Evolutionary conservation across 2,329 filamentous ascomycete species (phyloP), one percentile per base, ranked within the genome.

Genomic region (Ophiosphaerella narmari): DNA sequence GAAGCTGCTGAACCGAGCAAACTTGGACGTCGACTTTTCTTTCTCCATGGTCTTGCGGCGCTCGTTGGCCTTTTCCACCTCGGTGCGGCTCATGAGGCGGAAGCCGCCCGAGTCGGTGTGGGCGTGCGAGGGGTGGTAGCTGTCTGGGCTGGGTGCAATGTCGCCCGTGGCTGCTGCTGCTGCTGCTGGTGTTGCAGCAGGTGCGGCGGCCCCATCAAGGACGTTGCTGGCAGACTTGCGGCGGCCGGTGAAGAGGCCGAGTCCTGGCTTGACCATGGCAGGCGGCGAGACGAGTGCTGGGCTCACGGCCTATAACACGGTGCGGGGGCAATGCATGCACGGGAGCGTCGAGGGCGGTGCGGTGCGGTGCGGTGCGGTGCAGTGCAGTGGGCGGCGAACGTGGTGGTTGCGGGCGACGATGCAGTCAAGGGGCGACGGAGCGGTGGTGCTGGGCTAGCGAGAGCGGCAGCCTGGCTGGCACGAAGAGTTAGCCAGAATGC

Each of bases 191-290:
- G 26, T 29, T 9, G 26, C 26, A 1, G 26, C 3, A 2, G 26
- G 7, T 3, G 59, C 45, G 7, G 57, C 54, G 4, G 47, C 21
- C 5, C 71, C 67, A 9, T 73, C 71, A 31, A 74, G 54, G 18
- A 57, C 60, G 49, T 73, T 73, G 45, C 67, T 64, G 45, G 68
- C 63, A 21, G 72, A 74, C 63, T 73, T 74, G 26, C 72, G 66
- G 24, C 72, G 70, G 41, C 54, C 60, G 29, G 57, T 67, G 51
- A 72, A 68, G 48, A 70, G 59, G 14, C 65, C 63, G 13, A 72
- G 59, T 7, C 62, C 61, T 26, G 68, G 62, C 61, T 67, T 72
- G 50, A 50, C 66, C 66, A 69, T 71, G 40, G n/a, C 58, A 47
- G n/a, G 9, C 8, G 37, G 53, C 41, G 43, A 42, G 39, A 42